A percentile compares a stretch with the other conserved stretches of the same genome.
These are phyloP conservation scores for Ceratobasidium sp. DNA, from an alignment of 1,284 basidiomycete genomes.

Conservation along the genomic window DNA sequence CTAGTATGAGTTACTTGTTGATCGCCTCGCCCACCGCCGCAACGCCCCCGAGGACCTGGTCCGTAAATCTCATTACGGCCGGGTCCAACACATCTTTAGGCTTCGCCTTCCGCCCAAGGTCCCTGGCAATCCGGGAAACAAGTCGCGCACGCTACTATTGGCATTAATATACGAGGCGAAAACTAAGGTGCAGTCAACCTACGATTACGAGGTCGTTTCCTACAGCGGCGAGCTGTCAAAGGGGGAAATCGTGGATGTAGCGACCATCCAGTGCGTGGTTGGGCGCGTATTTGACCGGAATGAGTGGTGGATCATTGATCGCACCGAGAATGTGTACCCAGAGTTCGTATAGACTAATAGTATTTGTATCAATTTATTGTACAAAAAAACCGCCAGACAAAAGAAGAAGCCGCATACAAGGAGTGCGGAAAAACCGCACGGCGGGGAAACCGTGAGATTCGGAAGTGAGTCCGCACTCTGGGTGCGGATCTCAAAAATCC, in stretches of 20 bases:
- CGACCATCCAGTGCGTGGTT: constrained; percentile 48
- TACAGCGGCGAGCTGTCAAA: background rate
- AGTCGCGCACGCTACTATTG: too few relatives aligned
- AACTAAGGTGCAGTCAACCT: too few relatives aligned
- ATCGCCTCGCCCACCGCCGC: background rate
- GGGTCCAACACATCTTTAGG: constrained; percentile 50
- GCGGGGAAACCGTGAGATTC: too few relatives aligned
- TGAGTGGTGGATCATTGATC: constrained; percentile 52
- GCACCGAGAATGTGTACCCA: constrained; percentile 46
- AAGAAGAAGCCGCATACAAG: too few relatives aligned
- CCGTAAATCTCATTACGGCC: constrained; percentile 49
- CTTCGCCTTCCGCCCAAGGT: constrained; percentile 46
- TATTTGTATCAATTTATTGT: too few relatives aligned
- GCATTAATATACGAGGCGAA: too few relatives aligned
- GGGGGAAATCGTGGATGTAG: constrained; percentile 46
- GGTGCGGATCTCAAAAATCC: too few relatives aligned
- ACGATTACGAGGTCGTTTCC: constrained; percentile 40
- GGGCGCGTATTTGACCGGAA: constrained; percentile 46
- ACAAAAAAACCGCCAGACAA: too few relatives aligned
- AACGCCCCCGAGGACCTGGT: constrained; percentile 8
- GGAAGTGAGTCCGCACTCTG: too few relatives aligned
- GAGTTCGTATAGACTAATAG: background rate
- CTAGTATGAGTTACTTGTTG: too few relatives aligned
- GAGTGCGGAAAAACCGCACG: too few relatives aligned
- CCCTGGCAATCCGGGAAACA: too few relatives aligned